Percentiles rank a stretch among this genome's conserved stretches.
phyloP scores from a whole-genome alignment of 1,284 basidiomycete genomes.

The Puccinia hordei region DNA sequence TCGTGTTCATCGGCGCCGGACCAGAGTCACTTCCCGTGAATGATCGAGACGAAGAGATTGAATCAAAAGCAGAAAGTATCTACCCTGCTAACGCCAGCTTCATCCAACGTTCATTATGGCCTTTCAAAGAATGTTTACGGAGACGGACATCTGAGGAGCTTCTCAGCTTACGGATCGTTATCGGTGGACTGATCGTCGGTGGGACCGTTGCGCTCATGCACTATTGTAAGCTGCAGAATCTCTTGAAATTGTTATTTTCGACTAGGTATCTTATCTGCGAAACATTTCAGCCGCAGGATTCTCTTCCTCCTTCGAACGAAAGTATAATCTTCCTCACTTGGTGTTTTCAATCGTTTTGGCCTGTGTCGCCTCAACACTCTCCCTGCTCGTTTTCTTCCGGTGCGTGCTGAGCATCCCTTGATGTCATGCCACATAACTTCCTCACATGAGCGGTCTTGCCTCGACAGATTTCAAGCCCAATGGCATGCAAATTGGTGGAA shows the following conservation, averaged over 20 bases:
- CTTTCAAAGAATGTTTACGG: conserved; percentile 6
- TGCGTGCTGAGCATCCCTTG: not conserved
- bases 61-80: not conserved
- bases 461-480: conserved; percentile 54
- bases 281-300: conserved; percentile 54
- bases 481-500: conserved; percentile 64
- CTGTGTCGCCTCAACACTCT: conserved; percentile 62
- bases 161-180: conserved; percentile 25
- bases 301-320: conserved; percentile 57
- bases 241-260: conserved; percentile 56
- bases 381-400: conserved; percentile 63
- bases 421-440: conserved; percentile 53
- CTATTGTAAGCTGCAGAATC: conserved; percentile 1
- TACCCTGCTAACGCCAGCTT: not conserved
- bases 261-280: conserved; percentile 55
- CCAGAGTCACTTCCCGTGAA: conserved; percentile 13
- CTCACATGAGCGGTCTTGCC: conserved; percentile 52
- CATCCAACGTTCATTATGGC: not conserved
- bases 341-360: conserved; percentile 62
- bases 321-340: conserved; percentile 60
- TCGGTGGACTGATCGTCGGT: conserved; percentile 69
- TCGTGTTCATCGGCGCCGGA: conserved; percentile 37
- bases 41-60: conserved; percentile 23
- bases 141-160: conserved; percentile 1
- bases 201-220: conserved; percentile 66